Percentiles rank a stretch among this genome's conserved stretches.
Conservation (phyloP, 768 basidiomycete genomes). For the Serpula lacrymans region DNA sequence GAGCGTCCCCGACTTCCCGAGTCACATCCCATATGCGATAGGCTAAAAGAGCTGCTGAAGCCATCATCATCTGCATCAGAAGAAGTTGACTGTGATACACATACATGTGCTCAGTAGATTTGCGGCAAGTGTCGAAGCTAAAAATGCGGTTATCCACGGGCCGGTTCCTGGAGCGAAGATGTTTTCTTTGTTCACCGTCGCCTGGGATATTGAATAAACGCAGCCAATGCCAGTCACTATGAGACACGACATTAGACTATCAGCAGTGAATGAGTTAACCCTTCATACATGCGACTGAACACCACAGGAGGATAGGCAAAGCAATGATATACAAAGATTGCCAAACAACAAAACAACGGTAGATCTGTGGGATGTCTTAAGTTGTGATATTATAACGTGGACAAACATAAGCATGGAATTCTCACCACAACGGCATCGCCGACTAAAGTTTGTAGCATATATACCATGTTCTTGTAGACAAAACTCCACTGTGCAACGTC, state of each 20-base stretch:
- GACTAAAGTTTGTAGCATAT: slow-evolving; percentile 17
- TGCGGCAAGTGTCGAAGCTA: slow-evolving; percentile 14
- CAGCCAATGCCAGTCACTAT: slow-evolving; percentile 14
- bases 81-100: slow-evolving; percentile 1
- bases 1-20: slow-evolving; percentile 2
- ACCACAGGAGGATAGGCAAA: slow-evolving; percentile 17
- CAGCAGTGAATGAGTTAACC: background rate
- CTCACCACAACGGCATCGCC: slow-evolving; percentile 20
- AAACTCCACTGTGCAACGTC: slow-evolving; percentile 23
- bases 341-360: slow-evolving; percentile 27
- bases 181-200: slow-evolving; percentile 6
- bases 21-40: slow-evolving; percentile 23
- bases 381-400: background rate
- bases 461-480: slow-evolving; percentile 21
- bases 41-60: slow-evolving; percentile 15
- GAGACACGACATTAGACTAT: too few species aligned
- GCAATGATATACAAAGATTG: slow-evolving; percentile 14
- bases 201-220: slow-evolving; percentile 12
- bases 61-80: background rate
- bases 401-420: background rate
- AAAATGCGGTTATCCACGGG: slow-evolving; percentile 21
- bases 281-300: slow-evolving; percentile 9
- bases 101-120: slow-evolving; percentile 20
- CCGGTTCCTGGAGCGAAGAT: slow-evolving; percentile 15
- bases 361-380: slow-evolving; percentile 15